phyloP scores from a whole-genome alignment of 1,284 basidiomycete species.

The Mycena sp. region DNA sequence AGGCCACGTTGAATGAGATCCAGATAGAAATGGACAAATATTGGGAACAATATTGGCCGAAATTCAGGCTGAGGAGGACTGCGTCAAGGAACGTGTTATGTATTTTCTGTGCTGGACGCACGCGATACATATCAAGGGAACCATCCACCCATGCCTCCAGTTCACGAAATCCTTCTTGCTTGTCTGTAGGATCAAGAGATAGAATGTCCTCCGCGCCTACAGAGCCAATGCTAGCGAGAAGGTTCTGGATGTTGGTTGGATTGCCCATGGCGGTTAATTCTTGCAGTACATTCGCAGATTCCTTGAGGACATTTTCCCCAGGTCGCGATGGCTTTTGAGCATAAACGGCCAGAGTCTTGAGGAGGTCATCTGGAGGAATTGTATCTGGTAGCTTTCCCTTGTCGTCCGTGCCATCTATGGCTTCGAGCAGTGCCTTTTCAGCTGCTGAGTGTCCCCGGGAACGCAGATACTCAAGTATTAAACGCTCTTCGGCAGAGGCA shows the following conservation, averaged over 20 bases:
- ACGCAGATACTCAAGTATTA: slow-evolving; percentile 87
- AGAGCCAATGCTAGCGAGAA: slow-evolving; percentile 78
- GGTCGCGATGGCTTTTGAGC: slow-evolving; percentile 70
- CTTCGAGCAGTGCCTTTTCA: slow-evolving; percentile 77
- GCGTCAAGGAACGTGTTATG: slow-evolving; percentile 15
- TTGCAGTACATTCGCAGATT: slow-evolving; percentile 69
- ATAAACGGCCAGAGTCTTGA: slow-evolving; percentile 72
- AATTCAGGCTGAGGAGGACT: slow-evolving; percentile 81
- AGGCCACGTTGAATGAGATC: slow-evolving; percentile 93
- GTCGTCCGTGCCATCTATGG: slow-evolving; percentile 67
- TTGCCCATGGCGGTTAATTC: slow-evolving; percentile 72
- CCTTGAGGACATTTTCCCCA: slow-evolving; percentile 74
- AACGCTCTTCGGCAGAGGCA: slow-evolving; percentile 58
- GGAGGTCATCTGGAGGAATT: slow-evolving; percentile 69
- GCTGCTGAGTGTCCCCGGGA: slow-evolving; percentile 83
- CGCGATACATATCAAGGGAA: slow-evolving; percentile 87
- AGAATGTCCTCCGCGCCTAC: slow-evolving; percentile 86
- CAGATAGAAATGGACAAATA: slow-evolving; percentile 97
- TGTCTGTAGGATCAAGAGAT: slow-evolving; percentile 88
- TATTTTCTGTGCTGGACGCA: slow-evolving; percentile 45
- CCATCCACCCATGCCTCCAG: slow-evolving; percentile 96
- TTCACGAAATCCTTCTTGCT: slow-evolving; percentile 87
- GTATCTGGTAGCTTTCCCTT: slow-evolving; percentile 62
- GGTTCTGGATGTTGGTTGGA: slow-evolving; percentile 73
- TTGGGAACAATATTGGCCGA: slow-evolving; percentile 91